Conservation (phyloP, 176 grass and related monocot species). For the Oryza glaberrima region DNA sequence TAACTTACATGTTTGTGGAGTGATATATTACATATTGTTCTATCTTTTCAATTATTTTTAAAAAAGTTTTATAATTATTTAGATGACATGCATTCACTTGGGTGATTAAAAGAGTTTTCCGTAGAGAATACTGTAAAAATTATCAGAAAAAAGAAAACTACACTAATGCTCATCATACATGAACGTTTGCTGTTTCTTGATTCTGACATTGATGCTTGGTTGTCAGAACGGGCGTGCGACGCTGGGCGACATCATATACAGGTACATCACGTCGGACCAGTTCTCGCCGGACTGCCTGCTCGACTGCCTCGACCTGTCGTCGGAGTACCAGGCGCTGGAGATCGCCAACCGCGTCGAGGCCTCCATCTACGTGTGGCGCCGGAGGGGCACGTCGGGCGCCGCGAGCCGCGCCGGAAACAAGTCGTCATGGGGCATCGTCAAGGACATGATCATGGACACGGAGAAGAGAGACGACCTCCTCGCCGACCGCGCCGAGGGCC, state of each 20-base stretch:
- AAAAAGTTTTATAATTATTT: too few relatives aligned
- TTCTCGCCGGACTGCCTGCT: slow-evolving; percentile 71
- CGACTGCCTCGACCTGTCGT: slow-evolving; percentile 70
- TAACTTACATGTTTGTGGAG: too few relatives aligned
- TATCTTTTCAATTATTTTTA: too few relatives aligned
- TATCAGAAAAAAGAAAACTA: too few relatives aligned
- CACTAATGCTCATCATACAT: too few relatives aligned
- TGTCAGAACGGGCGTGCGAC: slow-evolving; percentile 62
- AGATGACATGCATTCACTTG: too few relatives aligned
- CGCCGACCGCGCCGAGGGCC: slow-evolving; percentile 66
- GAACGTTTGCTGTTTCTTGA: not conserved
- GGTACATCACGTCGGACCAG: slow-evolving; percentile 68
- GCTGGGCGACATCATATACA: slow-evolving; percentile 70
- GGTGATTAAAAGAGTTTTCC: too few relatives aligned
- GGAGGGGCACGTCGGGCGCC: slow-evolving; percentile 33
- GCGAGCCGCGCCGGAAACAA: slow-evolving; percentile 32
- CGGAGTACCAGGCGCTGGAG: slow-evolving; percentile 74
- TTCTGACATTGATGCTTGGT: not conserved
- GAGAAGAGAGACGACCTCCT: slow-evolving; percentile 59
- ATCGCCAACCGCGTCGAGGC: slow-evolving; percentile 77
- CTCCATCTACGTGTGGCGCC: slow-evolving; percentile 67
- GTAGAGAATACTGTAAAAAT: not conserved
- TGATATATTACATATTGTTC: too few relatives aligned
- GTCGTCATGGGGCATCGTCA: slow-evolving; percentile 66
- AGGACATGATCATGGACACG: slow-evolving; percentile 72